Conservation (phyloP, 1,284 basidiomycete species). For the Moniliophthora roreri region DNA sequence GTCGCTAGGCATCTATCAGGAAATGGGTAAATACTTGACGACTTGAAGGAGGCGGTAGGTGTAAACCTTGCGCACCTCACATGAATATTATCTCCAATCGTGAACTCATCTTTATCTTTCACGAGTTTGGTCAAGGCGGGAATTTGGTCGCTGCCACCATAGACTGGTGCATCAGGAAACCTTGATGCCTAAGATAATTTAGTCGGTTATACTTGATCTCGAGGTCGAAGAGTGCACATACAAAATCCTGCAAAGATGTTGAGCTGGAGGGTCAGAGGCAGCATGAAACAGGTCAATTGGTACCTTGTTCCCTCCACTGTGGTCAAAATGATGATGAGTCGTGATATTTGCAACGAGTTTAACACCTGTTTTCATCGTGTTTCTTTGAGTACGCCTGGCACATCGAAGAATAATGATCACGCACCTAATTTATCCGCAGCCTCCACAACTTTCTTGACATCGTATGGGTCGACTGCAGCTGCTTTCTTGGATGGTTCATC, state of each 20-base stretch:
- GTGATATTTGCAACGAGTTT: slow-evolving; percentile 77
- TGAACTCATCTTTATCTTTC: slow-evolving; percentile 77
- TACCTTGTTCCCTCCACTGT: slow-evolving; percentile 47
- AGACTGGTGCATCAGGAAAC: slow-evolving; percentile 75
- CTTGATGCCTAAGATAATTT: slow-evolving; percentile 42
- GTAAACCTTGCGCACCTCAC: slow-evolving; percentile 57
- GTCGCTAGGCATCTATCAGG: slow-evolving; percentile 76
- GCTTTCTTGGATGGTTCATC: slow-evolving; percentile 72
- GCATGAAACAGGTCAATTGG: slow-evolving; percentile 6
- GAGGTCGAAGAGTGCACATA: slow-evolving; percentile 32
- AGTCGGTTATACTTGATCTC: neutral
- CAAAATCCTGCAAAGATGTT: slow-evolving; percentile 45
- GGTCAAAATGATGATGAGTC: slow-evolving; percentile 90
- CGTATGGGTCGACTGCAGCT: slow-evolving; percentile 82
- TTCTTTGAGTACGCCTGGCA: neutral
- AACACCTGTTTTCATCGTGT: slow-evolving; percentile 40
- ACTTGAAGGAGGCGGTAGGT: neutral
- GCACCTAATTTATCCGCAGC: slow-evolving; percentile 60
- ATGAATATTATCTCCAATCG: slow-evolving; percentile 65
- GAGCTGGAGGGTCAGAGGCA: neutral
- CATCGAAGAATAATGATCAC: neutral
- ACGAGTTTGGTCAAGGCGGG: slow-evolving; percentile 73
- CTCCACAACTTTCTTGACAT: slow-evolving; percentile 72
- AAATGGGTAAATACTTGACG: slow-evolving; percentile 10
- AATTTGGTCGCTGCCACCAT: slow-evolving; percentile 79